phyloP scores from a whole-genome alignment of 257 asterid species.

The Voacanga thouarsii region DNA sequence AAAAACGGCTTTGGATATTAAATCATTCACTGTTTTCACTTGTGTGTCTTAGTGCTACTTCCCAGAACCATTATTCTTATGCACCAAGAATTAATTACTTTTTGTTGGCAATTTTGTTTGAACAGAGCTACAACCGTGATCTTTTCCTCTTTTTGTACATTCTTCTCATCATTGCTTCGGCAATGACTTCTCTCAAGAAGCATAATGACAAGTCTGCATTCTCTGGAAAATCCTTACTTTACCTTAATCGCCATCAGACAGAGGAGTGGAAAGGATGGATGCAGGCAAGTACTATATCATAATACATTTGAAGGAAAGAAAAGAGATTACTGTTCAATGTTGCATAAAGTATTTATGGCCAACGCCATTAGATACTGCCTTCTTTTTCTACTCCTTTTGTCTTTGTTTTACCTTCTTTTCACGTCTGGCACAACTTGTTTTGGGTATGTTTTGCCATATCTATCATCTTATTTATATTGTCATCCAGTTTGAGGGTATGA shows the following conservation, averaged over 20 bases:
- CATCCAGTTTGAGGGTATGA: background rate
- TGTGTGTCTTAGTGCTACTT: background rate
- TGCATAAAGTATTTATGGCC: background rate
- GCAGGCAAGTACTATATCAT: constrained; percentile 65
- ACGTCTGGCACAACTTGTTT: background rate
- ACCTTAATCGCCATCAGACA: constrained; percentile 93
- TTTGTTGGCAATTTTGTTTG: constrained; percentile 28
- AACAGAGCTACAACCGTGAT: constrained; percentile 95
- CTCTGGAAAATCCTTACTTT: constrained; percentile 79
- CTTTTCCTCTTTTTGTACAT: constrained; percentile 69
- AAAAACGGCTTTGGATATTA: background rate
- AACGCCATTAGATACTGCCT: background rate
- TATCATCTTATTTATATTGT: background rate
- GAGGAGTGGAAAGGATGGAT: constrained; percentile 99
- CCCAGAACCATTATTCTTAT: background rate
- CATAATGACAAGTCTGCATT: constrained; percentile 83
- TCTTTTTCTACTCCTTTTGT: background rate
- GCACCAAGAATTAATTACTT: background rate
- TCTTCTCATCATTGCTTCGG: constrained; percentile 82
- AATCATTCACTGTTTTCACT: background rate
- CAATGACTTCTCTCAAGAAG: constrained; percentile 85
- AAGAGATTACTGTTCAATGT: background rate
- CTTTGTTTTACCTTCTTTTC: background rate
- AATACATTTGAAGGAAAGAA: background rate
- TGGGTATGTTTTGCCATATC: background rate